Base-by-base conservation (phyloP, 2,329 filamentous ascomycete genomes). In the Leptographium lundbergii region DNA sequence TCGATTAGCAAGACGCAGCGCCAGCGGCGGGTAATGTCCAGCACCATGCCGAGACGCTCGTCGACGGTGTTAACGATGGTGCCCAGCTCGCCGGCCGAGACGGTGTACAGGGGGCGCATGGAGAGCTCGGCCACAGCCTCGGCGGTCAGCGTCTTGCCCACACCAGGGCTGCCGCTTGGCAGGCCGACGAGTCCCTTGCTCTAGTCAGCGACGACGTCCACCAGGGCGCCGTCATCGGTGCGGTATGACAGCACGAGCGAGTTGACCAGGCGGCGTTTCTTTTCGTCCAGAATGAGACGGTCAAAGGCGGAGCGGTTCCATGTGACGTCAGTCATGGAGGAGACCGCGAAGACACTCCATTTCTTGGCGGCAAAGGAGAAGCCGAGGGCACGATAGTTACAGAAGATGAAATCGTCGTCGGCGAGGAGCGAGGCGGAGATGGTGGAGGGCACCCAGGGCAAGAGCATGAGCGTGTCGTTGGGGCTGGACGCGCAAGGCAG, bases 281-380 rank as follows among this genome's bases (percentile, higher is more conserved):
- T 66, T 10, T 60, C 55, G 29, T 56, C 32, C 2, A 70, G 64
- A 19, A 69, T 67, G 3, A 70, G 65, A n/a, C 66, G 65, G n/a
- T 67, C 65, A 54, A 70, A 69, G 36, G 65, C 67, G 52, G 59
- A 36, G 2, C 55, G 42, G 51, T 70, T 68, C 67, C 66, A 71
- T 25, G 60, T 54, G 39, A 68, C 65, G 14, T 61, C 60, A 1
- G 55, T 59, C 17, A 65, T 17, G 17, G 32, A 11, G 5, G 52
- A 42, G 13, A 56, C 47, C 17, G 45, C n/a, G 34, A 59, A 56
- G n/a, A 11, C 39, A 6, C 45, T 29, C 55, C 55, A 51, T 24
- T 36, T 36, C 55, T 57, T 50, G 55, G 42, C 55, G 45, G 74
- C 76, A 47, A 79, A 71, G 0, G 72, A 70, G 63, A 81, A 82